These are phyloP conservation scores for Butyriboletus loyo DNA, from an alignment of 768 basidiomycete species.

Conservation along the genomic window DNA sequence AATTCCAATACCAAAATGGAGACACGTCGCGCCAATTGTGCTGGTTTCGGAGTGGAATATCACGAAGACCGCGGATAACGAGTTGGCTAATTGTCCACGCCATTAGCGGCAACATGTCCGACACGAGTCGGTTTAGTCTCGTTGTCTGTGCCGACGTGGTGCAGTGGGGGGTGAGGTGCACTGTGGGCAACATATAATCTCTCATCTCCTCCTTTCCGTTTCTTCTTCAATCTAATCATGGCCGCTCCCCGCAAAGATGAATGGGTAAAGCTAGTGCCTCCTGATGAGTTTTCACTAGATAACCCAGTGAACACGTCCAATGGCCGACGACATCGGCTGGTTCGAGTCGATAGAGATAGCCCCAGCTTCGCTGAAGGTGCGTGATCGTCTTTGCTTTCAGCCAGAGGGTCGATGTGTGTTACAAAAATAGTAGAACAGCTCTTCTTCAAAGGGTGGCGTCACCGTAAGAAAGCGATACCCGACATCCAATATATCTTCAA, in stretches of 20 bases:
- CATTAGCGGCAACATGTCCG: constrained; percentile 11
- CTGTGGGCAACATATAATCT: constrained; percentile 21
- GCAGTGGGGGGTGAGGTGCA: constrained; percentile 24
- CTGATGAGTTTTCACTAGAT: constrained; percentile 37
- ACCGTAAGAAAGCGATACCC: constrained; percentile 50
- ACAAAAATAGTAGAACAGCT: constrained; percentile 42
- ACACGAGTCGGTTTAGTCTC: constrained; percentile 1
- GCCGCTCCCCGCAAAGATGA: constrained; percentile 16
- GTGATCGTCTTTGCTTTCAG: constrained; percentile 10
- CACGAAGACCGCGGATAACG: constrained; percentile 7
- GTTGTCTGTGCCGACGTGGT: constrained; percentile 16
- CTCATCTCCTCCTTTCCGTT: neutral
- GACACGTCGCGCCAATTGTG: constrained; percentile 9
- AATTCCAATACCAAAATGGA: constrained; percentile 3
- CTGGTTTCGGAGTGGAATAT: constrained; percentile 1
- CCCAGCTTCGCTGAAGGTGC: constrained; percentile 41
- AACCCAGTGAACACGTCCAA: constrained; percentile 39
- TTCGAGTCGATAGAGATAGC: constrained; percentile 36
- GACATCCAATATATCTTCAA: constrained; percentile 50
- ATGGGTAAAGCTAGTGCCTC: constrained; percentile 28
- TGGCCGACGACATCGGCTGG: constrained; percentile 43
- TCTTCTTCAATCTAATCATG: constrained; percentile 17
- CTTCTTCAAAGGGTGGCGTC: constrained; percentile 55
- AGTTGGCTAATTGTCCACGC: constrained; percentile 22
- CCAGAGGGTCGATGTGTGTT: neutral